Base-by-base conservation (phyloP, 176 grass and related monocot genomes). In the Tuctoria greenei region DNA sequence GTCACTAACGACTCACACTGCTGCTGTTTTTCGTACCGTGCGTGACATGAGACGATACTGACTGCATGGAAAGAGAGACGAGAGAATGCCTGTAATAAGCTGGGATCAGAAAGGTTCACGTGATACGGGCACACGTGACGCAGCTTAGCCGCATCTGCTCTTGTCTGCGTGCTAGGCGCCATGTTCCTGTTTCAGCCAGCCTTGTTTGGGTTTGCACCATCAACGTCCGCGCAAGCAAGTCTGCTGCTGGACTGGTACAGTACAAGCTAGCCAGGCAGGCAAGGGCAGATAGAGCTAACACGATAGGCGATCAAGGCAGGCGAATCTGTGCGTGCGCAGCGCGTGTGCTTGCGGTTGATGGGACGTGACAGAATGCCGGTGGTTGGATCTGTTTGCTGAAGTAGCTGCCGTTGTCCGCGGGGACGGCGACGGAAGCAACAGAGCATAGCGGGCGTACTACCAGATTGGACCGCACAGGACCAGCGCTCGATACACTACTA, bases 71-170 rank as follows among this genome's bases (percentile, higher is more conserved):
- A 23, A 11, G n/a, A 7, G 36, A 59, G 71, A 10, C 15, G 47
- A 10, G 36, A 50, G 69, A 75, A 84, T 83, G 86, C 71, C 56
- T 75, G 67, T 20, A 55, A 68, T n/a, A n/a, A 83, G 45, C 20
- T 12, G 28, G 43, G 0, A 0, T 37, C 56, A 75, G 40, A 58
- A 66, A 58, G 74, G 64, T 79, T 90, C 85, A 79, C 69, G 61
- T 81, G 66, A 72, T 74, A 57, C 38, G 31, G 51, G 47, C 77
- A 35, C 77, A 77, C 76, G 73, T 89, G 72, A 84, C 76, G 23
- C 62, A 26, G 6, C 78, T 73, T 50, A 52, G 1, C 52, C 68
- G 61, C 61, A 39, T 83, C 68, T 78, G 85, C 60, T 82, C 43
- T 20, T 52, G 74, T 50, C 61, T 25, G 3, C 10, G 55, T 5